Evolutionary conservation across 352 stramenopile species (phyloP), one percentile per base, ranked within the genome.

Genomic region (Pythium scleroteichum): DNA sequence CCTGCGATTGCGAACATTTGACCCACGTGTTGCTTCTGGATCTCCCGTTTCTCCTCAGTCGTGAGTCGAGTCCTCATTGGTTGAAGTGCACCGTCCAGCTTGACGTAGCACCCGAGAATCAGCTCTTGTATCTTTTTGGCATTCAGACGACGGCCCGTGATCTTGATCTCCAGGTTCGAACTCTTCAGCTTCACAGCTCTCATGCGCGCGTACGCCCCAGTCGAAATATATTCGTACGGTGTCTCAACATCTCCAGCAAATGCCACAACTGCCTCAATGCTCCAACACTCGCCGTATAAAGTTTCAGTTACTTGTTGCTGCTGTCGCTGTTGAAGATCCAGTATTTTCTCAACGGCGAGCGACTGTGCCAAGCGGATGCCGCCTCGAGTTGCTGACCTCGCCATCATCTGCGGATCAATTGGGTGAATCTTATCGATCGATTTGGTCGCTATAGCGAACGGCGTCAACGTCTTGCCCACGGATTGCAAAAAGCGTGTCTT

Each of bases 11-110:
- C n/a, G n/a, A n/a, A n/a, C n/a, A n/a, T n/a, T n/a, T n/a, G n/a
- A 74, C 79, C n/a, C 73, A 90, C 79, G 60, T 93, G 83, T 2
- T 74, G 46, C 53, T 75, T 72, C 48, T 91, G 83, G 42, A 93
- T 82, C 42, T 77, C 70, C 10, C 76, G 78, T 52, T 93, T 93
- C 40, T 91, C 83, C 13, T 84, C 71, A 0, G 83, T 61, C 1
- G 71, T 73, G 23, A 61, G 32, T 20, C 81, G 80, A 13, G 55
- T 80, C 17, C 68, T 67, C 40, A 88, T 26, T 29, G 84, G 69
- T 24, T 70, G 64, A 0, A 81, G 59, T 0, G 63, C 65, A 0
- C 60, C 58, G 40, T 91, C 73, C 4, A 71, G 62, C 51, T 72
- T 71, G 44, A 71, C 33, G 33, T 86, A 93, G 52, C 81, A 93